These are phyloP conservation scores for bread wheat (Triticum aestivum) DNA, from an alignment of 176 grass and related monocot species.

Conservation along the genomic window DNA sequence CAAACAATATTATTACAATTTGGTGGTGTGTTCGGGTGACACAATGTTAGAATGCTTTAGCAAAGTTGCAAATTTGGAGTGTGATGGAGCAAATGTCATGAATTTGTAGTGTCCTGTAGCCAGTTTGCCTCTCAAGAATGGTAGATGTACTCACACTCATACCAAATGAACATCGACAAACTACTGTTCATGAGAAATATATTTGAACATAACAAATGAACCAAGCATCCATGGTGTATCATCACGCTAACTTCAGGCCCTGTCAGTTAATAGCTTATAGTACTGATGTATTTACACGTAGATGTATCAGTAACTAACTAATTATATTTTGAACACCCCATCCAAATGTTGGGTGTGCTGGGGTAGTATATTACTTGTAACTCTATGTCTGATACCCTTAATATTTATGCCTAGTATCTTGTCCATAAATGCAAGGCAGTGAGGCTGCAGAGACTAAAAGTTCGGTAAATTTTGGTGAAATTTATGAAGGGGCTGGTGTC, in stretches of 20 bases:
- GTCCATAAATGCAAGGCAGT: constrained; percentile 4
- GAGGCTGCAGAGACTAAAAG: neutral
- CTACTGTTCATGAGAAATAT: constrained; percentile 6
- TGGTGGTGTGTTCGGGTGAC: neutral
- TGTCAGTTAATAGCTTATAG: neutral
- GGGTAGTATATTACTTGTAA: neutral
- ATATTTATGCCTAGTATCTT: neutral
- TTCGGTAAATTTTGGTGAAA: neutral
- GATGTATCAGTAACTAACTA: neutral
- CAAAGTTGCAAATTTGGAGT: neutral
- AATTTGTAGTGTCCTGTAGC: neutral
- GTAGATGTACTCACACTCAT: neutral
- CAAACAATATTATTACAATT: neutral
- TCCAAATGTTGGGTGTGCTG: neutral
- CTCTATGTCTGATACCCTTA: neutral
- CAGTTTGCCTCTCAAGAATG: neutral
- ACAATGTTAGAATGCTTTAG: neutral
- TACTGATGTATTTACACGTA: neutral
- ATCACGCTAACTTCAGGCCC: neutral
- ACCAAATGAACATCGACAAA: neutral
- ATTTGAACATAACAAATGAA: neutral
- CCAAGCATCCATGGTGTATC: neutral
- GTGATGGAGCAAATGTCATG: neutral
- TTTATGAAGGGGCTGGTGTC: neutral
- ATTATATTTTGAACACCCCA: neutral